Conservation (phyloP, 331 rosid species). For the Telfairia occidentalis region DNA sequence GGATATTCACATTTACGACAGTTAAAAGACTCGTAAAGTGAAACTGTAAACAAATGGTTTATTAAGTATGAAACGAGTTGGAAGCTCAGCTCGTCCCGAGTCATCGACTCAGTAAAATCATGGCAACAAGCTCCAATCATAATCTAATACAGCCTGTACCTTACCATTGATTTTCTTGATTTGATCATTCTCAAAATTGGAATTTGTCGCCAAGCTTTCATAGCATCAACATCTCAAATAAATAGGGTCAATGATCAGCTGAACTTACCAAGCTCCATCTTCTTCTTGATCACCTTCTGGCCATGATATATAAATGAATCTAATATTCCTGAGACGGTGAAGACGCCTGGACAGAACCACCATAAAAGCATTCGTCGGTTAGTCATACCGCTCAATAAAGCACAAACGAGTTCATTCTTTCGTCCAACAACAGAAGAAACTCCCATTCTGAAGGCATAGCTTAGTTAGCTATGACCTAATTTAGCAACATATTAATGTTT, state of each 20-base stretch:
- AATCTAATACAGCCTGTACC: constrained; percentile 18
- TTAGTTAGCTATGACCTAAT: neutral
- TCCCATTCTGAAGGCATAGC: neutral
- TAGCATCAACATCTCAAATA: constrained; percentile 7
- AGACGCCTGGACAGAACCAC: constrained; percentile 51
- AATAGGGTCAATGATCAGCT: constrained; percentile 28
- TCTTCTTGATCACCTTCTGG: constrained; percentile 90
- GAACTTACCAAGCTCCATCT: constrained; percentile 94
- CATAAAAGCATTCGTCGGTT: neutral
- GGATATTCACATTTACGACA: constrained; percentile 10
- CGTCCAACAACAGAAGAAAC: neutral
- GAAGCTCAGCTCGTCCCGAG: constrained; percentile 16
- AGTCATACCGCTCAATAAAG: neutral
- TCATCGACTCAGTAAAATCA: constrained; percentile 16
- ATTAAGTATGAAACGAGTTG: constrained; percentile 13
- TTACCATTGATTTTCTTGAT: constrained; percentile 21
- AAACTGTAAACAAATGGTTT: constrained; percentile 6
- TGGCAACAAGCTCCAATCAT: constrained; percentile 27
- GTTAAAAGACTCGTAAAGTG: neutral
- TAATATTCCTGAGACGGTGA: constrained; percentile 87
- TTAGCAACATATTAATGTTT: neutral
- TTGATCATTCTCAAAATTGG: constrained; percentile 27
- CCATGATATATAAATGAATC: constrained; percentile 97
- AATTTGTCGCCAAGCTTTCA: constrained; percentile 15
- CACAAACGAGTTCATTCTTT: neutral